Conservation (phyloP, 1,139 yeast species). For the Suhomyces bolitotheri region DNA sequence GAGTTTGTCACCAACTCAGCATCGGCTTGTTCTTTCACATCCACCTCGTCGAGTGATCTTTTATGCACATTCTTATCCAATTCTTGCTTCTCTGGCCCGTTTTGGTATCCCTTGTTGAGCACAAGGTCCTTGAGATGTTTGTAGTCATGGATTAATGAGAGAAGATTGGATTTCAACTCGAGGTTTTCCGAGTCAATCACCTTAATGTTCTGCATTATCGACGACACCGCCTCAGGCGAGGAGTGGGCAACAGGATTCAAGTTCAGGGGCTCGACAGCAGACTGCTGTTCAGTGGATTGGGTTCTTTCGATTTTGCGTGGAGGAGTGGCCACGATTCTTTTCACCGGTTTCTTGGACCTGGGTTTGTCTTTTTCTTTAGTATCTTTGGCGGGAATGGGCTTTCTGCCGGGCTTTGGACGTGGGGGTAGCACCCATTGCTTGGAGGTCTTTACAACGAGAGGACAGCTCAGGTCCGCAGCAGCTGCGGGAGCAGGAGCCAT, state of each 20-base stretch:
- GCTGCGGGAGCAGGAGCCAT: constrained; percentile 1
- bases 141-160: constrained; percentile 45
- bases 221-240: constrained; percentile 4
- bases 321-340: constrained; percentile 6
- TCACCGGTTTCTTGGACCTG: constrained; percentile 7
- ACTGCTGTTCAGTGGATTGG: not conserved
- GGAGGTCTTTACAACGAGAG: constrained; percentile 21
- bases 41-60: constrained; percentile 30
- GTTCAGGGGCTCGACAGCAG: not conserved
- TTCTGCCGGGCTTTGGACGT: constrained; percentile 26
- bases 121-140: constrained; percentile 40
- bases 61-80: constrained; percentile 20
- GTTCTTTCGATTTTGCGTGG: constrained; percentile 4
- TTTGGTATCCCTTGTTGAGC: constrained; percentile 20
- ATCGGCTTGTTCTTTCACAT: constrained; percentile 11
- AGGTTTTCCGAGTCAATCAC: constrained; percentile 38
- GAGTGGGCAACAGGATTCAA: not conserved
- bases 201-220: constrained; percentile 24
- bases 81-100: constrained; percentile 8
- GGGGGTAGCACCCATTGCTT: constrained; percentile 31
- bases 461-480: constrained; percentile 4
- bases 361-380: constrained; percentile 8
- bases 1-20: constrained; percentile 16
- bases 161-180: constrained; percentile 37
- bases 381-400: constrained; percentile 17